Conservation (phyloP, 495 filamentous ascomycete species). For the Hyaloscypha hepaticicola region DNA sequence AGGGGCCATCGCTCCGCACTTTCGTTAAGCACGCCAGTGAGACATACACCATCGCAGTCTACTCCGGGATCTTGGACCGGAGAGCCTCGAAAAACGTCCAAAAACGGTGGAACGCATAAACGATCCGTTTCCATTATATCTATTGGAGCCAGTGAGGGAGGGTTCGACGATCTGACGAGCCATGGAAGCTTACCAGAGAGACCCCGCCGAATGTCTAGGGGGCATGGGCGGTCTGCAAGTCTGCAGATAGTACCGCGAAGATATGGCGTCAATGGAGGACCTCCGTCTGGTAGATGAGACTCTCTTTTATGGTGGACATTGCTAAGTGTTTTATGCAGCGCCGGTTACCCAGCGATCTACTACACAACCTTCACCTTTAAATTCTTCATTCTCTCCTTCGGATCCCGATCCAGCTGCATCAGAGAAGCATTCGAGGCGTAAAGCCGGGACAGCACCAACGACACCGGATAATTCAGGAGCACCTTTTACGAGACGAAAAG, state of each 20-base stretch:
- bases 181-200: conserved; percentile 30
- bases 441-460: conserved; percentile 41
- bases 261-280: conserved; percentile 36
- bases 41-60: conserved; percentile 34
- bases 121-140: conserved; percentile 96
- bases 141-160: conserved; percentile 65
- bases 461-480: conserved; percentile 37
- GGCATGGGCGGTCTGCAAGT: conserved; percentile 81
- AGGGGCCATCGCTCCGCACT: conserved; percentile 58
- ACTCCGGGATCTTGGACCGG: conserved; percentile 21
- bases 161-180: conserved; percentile 42
- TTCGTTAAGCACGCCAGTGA: conserved; percentile 53
- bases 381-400: conserved; percentile 25
- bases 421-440: conserved; percentile 32
- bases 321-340: conserved; percentile 33
- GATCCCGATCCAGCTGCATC: conserved; percentile 7
- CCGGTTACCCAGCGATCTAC: conserved; percentile 38
- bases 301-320: not conserved
- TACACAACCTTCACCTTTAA: conserved; percentile 31
- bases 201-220: conserved; percentile 52
- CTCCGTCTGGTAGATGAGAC: conserved; percentile 45
- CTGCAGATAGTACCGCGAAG: conserved; percentile 71
- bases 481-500: conserved; percentile 18
- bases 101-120: conserved; percentile 44
- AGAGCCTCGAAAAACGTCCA: conserved; percentile 10